Base-by-base conservation (phyloP, 2,329 filamentous ascomycete species). In the Plectosphaerella plurivora region DNA sequence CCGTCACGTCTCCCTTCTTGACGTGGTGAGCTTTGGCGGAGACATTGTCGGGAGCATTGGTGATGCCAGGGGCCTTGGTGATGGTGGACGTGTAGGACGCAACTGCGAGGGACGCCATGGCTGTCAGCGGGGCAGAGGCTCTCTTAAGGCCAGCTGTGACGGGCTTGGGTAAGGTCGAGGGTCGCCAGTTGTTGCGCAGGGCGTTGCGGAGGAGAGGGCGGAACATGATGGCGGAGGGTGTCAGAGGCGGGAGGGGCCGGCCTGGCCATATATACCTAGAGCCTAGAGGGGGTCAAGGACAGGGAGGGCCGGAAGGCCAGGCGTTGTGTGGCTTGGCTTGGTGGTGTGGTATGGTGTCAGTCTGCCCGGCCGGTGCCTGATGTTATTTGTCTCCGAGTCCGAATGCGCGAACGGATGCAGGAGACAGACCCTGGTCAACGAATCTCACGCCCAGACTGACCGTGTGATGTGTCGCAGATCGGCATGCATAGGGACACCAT, bases 21-120 rank as follows among this genome's bases (percentile, higher is more conserved):
- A 79, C 62, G 54, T 83, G 77, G 57, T 82, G 78, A 18, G 75
- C 67, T 51, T 75, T 74, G 20, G 66, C 59, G n/a, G 64, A 59
- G 25, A 74, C 75, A 28, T 75, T 72, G 2, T 74, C 68, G 8
- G 75, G 72, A 24, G 69, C 61, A 44, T 65, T 59, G 36, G 63
- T 60, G 20, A 68, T 61, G 39, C 65, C 65, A 4, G 65, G 58
- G 16, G 71, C 65, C 54, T 68, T 71, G 36, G 64, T 60, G 51
- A 74, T 69, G 47, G 58, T 52, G 12, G 67, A 66, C 5, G 53
- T 51, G 25, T 58, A 58, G 8, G 53, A 54, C 14, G 55, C 57
- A 47, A 57, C 57, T 25, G 57, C 55, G 18, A 58, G 45, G 41
- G 41, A 44, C 5, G 57, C 57, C 12, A 57, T 50, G 20, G 53